Evolutionary conservation across 192 early-diverging fungal species (phyloP).

Genomic region (Coemansia sp.): DNA sequence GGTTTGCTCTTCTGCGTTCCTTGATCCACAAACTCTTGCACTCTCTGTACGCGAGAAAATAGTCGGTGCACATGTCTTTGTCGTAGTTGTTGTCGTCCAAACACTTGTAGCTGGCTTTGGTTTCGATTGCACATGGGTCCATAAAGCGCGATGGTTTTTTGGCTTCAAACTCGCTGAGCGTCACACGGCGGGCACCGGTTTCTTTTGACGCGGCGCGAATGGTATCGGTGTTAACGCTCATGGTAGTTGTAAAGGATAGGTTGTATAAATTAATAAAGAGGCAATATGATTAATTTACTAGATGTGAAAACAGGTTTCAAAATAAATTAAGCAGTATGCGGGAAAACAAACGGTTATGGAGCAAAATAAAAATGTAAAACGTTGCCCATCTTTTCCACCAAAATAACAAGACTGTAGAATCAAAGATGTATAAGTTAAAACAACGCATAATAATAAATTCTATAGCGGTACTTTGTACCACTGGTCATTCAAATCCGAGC

Average conservation of each 20-base stretch:
- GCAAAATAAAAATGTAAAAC: too few relatives aligned
- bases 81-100: constrained; percentile 50
- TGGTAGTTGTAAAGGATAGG: not conserved
- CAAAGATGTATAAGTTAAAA: not conserved
- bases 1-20: constrained; percentile 26
- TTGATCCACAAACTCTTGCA: constrained; percentile 51
- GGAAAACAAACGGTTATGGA: too few relatives aligned
- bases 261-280: too few relatives aligned
- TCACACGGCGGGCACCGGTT: constrained; percentile 29
- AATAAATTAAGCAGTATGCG: too few relatives aligned
- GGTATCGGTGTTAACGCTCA: constrained; percentile 24
- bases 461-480: constrained; percentile 36
- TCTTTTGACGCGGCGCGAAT: constrained; percentile 32
- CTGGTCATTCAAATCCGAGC: constrained; percentile 24
- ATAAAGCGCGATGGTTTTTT: constrained; percentile 49
- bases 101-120: constrained; percentile 46
- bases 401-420: not conserved
- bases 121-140: constrained; percentile 50
- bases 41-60: constrained; percentile 46
- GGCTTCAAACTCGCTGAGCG: constrained; percentile 41
- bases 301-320: too few relatives aligned
- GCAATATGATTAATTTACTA: too few relatives aligned
- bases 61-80: constrained; percentile 25
- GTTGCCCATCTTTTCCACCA: too few relatives aligned
- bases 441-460: not conserved